These are phyloP conservation scores for Cucurbita argyrosperma DNA, from an alignment of 306 rosid species.

Conservation along the genomic window DNA sequence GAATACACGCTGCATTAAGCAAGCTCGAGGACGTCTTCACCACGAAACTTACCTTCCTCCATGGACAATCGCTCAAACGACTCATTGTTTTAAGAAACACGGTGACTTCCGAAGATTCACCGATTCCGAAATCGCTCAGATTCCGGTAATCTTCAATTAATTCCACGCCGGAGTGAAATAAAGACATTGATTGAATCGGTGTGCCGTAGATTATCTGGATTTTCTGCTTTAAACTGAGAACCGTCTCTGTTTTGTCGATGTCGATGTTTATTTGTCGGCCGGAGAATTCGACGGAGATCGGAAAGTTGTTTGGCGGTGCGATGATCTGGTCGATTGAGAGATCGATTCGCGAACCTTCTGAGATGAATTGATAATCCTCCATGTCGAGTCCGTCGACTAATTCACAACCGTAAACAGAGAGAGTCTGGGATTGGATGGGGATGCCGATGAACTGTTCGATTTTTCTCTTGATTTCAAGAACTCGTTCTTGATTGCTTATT, in stretches of 20 bases:
- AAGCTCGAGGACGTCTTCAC: slow-evolving; percentile 73
- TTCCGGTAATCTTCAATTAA: slow-evolving; percentile 43
- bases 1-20: slow-evolving; percentile 59
- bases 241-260: slow-evolving; percentile 52
- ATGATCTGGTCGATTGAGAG: slow-evolving; percentile 30
- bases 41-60: slow-evolving; percentile 33
- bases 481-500: slow-evolving; percentile 41
- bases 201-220: slow-evolving; percentile 51
- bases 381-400: slow-evolving; percentile 70
- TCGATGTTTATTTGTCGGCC: slow-evolving; percentile 39
- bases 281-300: slow-evolving; percentile 35
- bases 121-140: slow-evolving; percentile 46
- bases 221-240: slow-evolving; percentile 60
- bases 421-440: slow-evolving; percentile 49
- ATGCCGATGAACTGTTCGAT: slow-evolving; percentile 52
- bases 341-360: slow-evolving; percentile 60
- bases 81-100: slow-evolving; percentile 34
- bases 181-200: slow-evolving; percentile 51
- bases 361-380: slow-evolving; percentile 76
- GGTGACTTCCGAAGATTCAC: slow-evolving; percentile 43
- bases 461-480: slow-evolving; percentile 49
- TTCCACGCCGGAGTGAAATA: slow-evolving; percentile 44
- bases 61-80: slow-evolving; percentile 22
- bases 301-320: slow-evolving; percentile 27
- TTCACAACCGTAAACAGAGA: slow-evolving; percentile 59